Base-by-base conservation (phyloP, 345 rosid genomes). In the Syzygium jambos region DNA sequence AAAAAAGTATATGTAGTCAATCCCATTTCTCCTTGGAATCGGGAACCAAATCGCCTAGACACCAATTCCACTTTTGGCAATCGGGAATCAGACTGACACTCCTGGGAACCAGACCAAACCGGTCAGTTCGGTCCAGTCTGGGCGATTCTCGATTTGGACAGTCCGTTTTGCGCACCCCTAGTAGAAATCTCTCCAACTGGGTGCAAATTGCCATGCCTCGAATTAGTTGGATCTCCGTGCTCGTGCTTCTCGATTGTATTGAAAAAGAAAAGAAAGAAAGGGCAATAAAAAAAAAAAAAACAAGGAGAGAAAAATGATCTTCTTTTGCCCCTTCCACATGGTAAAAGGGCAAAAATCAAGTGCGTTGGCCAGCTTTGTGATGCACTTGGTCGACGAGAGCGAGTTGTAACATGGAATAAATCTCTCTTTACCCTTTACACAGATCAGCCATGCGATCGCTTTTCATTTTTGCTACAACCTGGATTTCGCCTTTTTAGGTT, bases 191-290 rank as follows among this genome's bases (percentile, higher is more conserved):
- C 43, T 15, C 3, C 0, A 65, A 4, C 2, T 30, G 0, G 1
- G 1, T 30, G 23, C 1, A 34, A 0, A 34, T 0, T 16, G 3
- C 3, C 8, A 7, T 16, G 38, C 11, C 11, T 65, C 43, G 7
- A 30, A 30, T 3, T 30, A 65, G 5, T 65, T 10, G 21, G 16
- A 65, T 65, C 41, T 65, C 11, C 5, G 0, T 30, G 4, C 6
- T 14, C 2, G 2, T 29, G 77, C 34, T 17, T 29, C 5, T 65
- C 7, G 77, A 15, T 29, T 7, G 41, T 29, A 9, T 61, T 56
- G 9, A 52, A 14, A 4, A 52, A 52, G 11, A 15, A 63, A 7
- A 3, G 19, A 65, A 65, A 29, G 46, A 43, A 14, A 29, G 65
- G 11, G 65, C 65, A 59, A 25, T 11, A 6, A n/a, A 29, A 14